Conservation (phyloP, 164 flowering plant species). For the Sedum album region DNA sequence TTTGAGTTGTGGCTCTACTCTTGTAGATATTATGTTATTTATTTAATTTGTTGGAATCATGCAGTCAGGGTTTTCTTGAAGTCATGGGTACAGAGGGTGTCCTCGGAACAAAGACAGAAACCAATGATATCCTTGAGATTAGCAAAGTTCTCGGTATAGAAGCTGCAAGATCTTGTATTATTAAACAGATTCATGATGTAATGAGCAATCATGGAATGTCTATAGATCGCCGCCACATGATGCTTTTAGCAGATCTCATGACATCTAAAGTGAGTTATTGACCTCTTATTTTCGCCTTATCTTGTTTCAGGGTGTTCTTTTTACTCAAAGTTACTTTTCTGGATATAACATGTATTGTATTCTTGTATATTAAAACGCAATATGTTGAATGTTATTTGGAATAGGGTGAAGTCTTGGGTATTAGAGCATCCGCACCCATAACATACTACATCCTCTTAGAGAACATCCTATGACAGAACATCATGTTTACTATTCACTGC, state of each 20-base stretch:
- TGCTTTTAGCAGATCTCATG: slow-evolving; percentile 94
- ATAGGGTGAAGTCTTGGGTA: slow-evolving; percentile 31
- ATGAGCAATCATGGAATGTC: slow-evolving; percentile 81
- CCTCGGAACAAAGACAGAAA: slow-evolving; percentile 56
- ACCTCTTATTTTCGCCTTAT: background rate
- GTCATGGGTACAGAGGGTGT: slow-evolving; percentile 86
- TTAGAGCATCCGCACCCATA: no score
- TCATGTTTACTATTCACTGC: no score
- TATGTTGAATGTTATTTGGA: slow-evolving; percentile 59
- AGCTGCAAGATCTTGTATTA: slow-evolving; percentile 78
- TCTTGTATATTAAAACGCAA: no score
- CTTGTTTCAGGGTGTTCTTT: background rate
- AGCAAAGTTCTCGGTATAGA: slow-evolving; percentile 74
- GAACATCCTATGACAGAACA: no score
- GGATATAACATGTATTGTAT: no score
- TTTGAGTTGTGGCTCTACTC: background rate
- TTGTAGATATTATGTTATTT: background rate
- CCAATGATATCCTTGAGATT: slow-evolving; percentile 69
- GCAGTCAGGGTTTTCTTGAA: slow-evolving; percentile 59
- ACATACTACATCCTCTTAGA: no score
- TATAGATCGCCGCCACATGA: slow-evolving; percentile 92
- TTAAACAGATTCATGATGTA: slow-evolving; percentile 63
- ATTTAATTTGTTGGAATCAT: slow-evolving; percentile 11
- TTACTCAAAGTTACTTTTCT: background rate
- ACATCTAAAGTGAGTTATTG: slow-evolving; percentile 30